phyloP scores from a whole-genome alignment of 139 green algal genomes.

The Haematococcus lacustris region DNA sequence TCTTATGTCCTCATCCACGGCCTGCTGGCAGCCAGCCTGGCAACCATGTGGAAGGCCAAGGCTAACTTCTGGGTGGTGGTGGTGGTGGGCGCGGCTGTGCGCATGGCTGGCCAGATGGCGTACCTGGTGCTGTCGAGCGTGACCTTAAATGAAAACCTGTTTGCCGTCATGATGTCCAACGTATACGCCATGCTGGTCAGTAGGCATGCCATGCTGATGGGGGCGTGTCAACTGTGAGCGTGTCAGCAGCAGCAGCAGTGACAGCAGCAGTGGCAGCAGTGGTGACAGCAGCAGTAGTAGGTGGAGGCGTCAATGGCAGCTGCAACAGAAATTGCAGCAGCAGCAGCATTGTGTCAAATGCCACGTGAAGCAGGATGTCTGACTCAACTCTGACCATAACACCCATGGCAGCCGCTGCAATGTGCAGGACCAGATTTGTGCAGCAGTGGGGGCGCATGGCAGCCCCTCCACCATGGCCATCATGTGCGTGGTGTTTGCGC shows the following conservation, averaged over 20 bases:
- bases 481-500: slow-evolving; percentile 36
- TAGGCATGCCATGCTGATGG: no score
- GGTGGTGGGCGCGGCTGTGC: slow-evolving; percentile 16
- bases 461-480: slow-evolving; percentile 45
- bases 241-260: no score
- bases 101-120: slow-evolving; percentile 50
- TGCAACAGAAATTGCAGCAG: no score
- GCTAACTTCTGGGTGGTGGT: slow-evolving; percentile 26
- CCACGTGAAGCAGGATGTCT: no score
- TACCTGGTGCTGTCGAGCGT: slow-evolving; percentile 56
- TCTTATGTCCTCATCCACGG: slow-evolving; percentile 74
- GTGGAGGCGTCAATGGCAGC: no score
- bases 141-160: slow-evolving; percentile 75
- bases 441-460: slow-evolving; percentile 40
- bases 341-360: no score
- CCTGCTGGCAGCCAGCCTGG: slow-evolving; percentile 52
- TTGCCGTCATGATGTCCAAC: slow-evolving; percentile 59
- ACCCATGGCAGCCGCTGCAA: no score
- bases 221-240: no score
- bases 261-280: no score
- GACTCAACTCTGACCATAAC: no score
- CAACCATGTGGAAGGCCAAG: slow-evolving; percentile 26
- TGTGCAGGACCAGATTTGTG: slow-evolving; percentile 57
- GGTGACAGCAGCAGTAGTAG: no score
- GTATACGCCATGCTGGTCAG: slow-evolving; percentile 64